Evolutionary conservation across 2,329 filamentous ascomycete genomes (phyloP).

Genomic region (Pezizomycotina sp.): DNA sequence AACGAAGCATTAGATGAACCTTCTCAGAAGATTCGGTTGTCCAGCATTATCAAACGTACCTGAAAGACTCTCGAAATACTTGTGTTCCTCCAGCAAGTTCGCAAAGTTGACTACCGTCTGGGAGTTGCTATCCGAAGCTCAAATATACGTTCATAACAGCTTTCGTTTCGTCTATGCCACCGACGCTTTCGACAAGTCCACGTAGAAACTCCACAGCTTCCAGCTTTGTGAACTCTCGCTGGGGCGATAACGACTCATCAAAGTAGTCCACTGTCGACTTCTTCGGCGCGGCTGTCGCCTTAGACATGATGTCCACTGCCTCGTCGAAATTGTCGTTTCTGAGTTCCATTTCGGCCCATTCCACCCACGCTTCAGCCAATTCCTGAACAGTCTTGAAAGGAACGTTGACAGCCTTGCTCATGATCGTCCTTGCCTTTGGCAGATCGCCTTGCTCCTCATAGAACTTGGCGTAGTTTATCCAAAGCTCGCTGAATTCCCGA

Average conservation of each 20-base stretch:
- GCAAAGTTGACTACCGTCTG: conserved; percentile 98
- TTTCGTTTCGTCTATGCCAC: conserved; percentile 75
- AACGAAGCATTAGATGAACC: background rate
- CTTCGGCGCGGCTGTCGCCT: conserved; percentile 92
- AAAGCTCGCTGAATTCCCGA: conserved; percentile 89
- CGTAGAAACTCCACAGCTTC: conserved; percentile 99
- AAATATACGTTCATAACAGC: conserved; percentile 97
- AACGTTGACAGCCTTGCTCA: conserved; percentile 96
- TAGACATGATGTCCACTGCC: conserved; percentile 89
- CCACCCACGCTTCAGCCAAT: conserved; percentile 94
- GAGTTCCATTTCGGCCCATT: conserved; percentile 97
- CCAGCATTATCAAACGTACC: conserved; percentile 22
- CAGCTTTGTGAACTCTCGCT: conserved; percentile 97
- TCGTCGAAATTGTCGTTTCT: conserved; percentile 91
- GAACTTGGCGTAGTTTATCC: conserved; percentile 93
- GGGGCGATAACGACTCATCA: conserved; percentile 80
- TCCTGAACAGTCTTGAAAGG: conserved; percentile 96
- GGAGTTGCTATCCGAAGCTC: conserved; percentile 95
- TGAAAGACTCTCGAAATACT: conserved; percentile 98
- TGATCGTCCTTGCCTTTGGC: conserved; percentile 70
- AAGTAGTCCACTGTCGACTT: conserved; percentile 98
- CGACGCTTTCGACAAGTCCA: conserved; percentile 94
- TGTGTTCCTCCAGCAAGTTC: conserved; percentile 81
- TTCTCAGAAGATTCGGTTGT: background rate
- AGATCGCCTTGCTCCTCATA: conserved; percentile 81